Percentiles rank a stretch among this genome's conserved stretches.
Conservation (phyloP, 2,329 filamentous ascomycete genomes). For the Calonectria leucothoes region DNA sequence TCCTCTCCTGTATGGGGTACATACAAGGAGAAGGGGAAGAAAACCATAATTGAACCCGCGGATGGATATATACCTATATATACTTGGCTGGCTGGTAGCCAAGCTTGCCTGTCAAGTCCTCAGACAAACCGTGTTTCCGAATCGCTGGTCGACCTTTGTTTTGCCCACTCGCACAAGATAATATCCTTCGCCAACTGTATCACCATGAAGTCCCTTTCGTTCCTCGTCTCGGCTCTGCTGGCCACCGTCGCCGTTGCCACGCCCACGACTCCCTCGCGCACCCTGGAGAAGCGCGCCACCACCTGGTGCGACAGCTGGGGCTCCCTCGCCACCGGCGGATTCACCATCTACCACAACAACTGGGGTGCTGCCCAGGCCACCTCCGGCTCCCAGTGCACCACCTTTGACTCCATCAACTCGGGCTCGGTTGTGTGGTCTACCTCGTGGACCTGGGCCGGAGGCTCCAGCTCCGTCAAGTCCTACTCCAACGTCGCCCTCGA, state of each 20-base stretch:
- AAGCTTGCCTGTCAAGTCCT: neutral
- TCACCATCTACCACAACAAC: conserved; percentile 65
- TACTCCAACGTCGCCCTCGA: conserved; percentile 56
- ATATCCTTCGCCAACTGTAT: neutral
- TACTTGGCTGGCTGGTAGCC: neutral
- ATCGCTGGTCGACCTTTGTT: neutral
- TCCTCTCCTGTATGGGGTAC: neutral
- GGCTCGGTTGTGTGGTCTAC: conserved; percentile 54
- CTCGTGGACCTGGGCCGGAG: conserved; percentile 55
- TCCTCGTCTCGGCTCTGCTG: conserved; percentile 39
- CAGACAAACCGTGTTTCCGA: neutral
- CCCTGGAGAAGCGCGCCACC: conserved; percentile 48
- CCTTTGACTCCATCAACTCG: conserved; percentile 49
- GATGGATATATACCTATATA: neutral
- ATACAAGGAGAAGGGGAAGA: neutral
- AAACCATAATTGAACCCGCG: neutral
- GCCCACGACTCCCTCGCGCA: conserved; percentile 42
- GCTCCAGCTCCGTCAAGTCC: conserved; percentile 54
- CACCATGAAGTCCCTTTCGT: conserved; percentile 36
- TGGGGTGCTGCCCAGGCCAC: conserved; percentile 56
- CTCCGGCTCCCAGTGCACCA: conserved; percentile 55
- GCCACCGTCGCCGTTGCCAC: conserved; percentile 40
- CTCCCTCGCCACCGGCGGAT: conserved; percentile 51
- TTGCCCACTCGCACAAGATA: neutral
- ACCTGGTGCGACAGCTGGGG: conserved; percentile 54